These are phyloP conservation scores for Malassezia obtusa DNA, from an alignment of 1,284 basidiomycete genomes.

Conservation along the genomic window DNA sequence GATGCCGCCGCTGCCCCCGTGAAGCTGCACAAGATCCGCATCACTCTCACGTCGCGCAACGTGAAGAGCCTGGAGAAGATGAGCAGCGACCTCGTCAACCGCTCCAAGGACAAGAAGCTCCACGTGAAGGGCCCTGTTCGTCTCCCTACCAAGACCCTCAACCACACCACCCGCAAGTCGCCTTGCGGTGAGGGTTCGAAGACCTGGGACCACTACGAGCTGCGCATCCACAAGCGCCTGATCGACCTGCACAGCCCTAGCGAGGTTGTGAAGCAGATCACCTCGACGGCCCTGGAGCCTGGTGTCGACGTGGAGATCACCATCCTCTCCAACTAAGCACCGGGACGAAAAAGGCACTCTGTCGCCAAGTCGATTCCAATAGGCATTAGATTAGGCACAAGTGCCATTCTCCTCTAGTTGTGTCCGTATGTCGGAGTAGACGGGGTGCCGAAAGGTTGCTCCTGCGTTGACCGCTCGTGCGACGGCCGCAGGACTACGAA, in stretches of 20 bases:
- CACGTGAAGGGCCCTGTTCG: slow-evolving; percentile 98
- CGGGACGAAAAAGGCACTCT: not conserved
- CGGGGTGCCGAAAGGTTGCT: too few relatives aligned
- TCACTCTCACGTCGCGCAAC: slow-evolving; percentile 95
- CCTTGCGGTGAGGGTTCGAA: slow-evolving; percentile 89
- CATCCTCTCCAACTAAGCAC: slow-evolving; percentile 58
- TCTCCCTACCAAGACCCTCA: slow-evolving; percentile 95
- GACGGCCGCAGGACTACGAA: too few relatives aligned
- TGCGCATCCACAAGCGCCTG: slow-evolving; percentile 98
- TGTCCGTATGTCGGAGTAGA: too few relatives aligned
- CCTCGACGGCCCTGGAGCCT: slow-evolving; percentile 94
- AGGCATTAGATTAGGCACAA: too few relatives aligned
- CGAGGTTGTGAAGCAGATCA: slow-evolving; percentile 99
- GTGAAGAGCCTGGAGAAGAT: slow-evolving; percentile 99
- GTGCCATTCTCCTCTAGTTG: too few relatives aligned
- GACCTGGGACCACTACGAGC: slow-evolving; percentile 99
- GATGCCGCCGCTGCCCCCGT: slow-evolving; percentile 62
- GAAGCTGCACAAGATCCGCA: slow-evolving; percentile 98
- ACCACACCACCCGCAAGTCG: slow-evolving; percentile 80
- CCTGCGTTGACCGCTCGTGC: too few relatives aligned
- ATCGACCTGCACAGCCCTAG: slow-evolving; percentile 98
- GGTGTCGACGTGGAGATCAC: slow-evolving; percentile 99
- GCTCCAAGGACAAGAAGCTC: slow-evolving; percentile 99
- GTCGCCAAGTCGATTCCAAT: not conserved
- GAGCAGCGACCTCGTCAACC: slow-evolving; percentile 80